Percentiles rank a stretch among this genome's conserved stretches.
These are phyloP conservation scores for Paramecium primaurelia DNA, from an alignment of 73 alveolate species.

Conservation along the genomic window DNA sequence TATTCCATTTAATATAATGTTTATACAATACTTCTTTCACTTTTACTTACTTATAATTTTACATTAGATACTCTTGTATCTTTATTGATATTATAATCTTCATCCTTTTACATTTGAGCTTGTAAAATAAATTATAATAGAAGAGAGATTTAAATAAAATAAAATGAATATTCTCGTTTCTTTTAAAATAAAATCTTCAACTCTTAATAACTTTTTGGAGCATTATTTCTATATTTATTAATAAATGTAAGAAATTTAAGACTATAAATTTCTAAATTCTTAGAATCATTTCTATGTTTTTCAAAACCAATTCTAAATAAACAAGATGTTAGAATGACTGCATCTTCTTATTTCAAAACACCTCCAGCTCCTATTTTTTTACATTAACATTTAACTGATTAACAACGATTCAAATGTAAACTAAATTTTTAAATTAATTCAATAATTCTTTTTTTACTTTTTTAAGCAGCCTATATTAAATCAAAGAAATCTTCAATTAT, in stretches of 20 bases:
- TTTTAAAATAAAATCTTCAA: constrained; percentile 12
- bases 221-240: background rate
- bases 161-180: background rate
- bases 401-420: background rate
- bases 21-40: constrained; percentile 34
- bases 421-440: background rate
- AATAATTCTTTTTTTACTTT: background rate
- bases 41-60: background rate
- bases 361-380: background rate
- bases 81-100: constrained; percentile 8
- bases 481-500: constrained; percentile 22
- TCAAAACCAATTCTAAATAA: constrained; percentile 4
- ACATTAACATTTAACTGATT: background rate
- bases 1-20: constrained; percentile 16
- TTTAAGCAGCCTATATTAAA: background rate
- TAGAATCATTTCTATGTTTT: background rate
- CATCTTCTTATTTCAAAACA: background rate
- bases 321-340: background rate
- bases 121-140: background rate
- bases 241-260: constrained; percentile 1
- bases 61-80: constrained; percentile 22
- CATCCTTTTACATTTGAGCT: background rate
- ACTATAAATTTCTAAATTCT: background rate
- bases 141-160: background rate
- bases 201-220: constrained; percentile 29